These are phyloP conservation scores for Debaryomyces sp. DNA, from an alignment of 1,139 yeast genomes.

Conservation along the genomic window DNA sequence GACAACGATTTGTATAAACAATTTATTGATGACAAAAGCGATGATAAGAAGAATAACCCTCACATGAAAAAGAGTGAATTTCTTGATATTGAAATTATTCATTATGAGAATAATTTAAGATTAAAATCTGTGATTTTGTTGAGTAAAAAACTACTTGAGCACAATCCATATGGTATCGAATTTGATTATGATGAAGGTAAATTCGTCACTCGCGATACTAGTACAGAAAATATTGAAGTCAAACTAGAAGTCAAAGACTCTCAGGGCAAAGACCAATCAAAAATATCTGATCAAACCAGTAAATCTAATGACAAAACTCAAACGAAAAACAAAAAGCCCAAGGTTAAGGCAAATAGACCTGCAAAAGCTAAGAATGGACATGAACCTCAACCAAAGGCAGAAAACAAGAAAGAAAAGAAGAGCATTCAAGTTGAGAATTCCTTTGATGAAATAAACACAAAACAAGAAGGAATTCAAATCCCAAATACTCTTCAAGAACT, in stretches of 20 bases:
- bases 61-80: background rate
- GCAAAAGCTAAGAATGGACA: background rate
- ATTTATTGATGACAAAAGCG: background rate
- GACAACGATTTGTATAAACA: constrained; percentile 16
- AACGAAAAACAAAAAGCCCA: background rate
- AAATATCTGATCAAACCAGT: background rate
- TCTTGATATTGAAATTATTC: constrained; percentile 12
- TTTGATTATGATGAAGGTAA: constrained; percentile 12
- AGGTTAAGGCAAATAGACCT: background rate
- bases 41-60: background rate
- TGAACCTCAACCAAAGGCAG: constrained; percentile 1
- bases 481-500: constrained; percentile 32
- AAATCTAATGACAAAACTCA: background rate
- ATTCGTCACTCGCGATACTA: background rate
- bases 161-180: constrained; percentile 11
- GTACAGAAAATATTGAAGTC: background rate
- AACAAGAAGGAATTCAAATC: constrained; percentile 12
- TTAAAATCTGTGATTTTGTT: constrained; percentile 23
- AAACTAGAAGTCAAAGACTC: background rate
- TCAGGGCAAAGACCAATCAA: constrained; percentile 3
- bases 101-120: constrained; percentile 28
- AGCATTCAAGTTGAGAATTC: constrained; percentile 3
- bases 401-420: background rate
- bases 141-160: constrained; percentile 20
- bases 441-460: background rate